Evolutionary conservation across 2,329 filamentous ascomycete species (phyloP).

Genomic region (Colletotrichum tropicale): DNA sequence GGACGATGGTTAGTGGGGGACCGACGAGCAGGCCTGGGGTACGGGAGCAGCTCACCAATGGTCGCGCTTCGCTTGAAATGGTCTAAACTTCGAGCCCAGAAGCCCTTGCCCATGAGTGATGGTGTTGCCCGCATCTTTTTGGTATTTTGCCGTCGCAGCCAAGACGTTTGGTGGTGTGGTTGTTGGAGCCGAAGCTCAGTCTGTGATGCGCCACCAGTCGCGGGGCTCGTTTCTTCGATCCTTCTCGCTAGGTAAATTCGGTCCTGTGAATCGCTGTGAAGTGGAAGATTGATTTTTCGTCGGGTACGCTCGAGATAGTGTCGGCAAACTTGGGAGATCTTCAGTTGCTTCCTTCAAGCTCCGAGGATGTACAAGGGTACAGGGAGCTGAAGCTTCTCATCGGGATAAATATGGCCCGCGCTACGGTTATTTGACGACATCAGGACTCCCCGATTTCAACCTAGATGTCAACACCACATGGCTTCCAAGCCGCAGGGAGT

Average conservation of each 20-base stretch:
- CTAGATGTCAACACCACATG: neutral
- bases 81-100: constrained; percentile 62
- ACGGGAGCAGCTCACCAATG: constrained; percentile 48
- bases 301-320: neutral
- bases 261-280: neutral
- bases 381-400: neutral
- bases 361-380: constrained; percentile 1
- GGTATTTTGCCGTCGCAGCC: neutral
- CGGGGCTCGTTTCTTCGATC: neutral
- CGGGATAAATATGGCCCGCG: constrained; percentile 13
- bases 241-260: neutral
- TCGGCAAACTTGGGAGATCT: neutral
- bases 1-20: neutral
- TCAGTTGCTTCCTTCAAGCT: neutral
- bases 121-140: constrained; percentile 53
- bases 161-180: neutral
- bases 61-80: constrained; percentile 62
- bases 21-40: neutral
- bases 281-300: neutral
- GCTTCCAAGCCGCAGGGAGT: neutral
- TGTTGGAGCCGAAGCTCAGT: neutral
- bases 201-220: neutral
- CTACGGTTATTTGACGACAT: neutral
- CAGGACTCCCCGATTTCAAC: neutral
- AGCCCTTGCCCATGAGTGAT: constrained; percentile 52